These are phyloP conservation scores for Hypoxylon sp. DNA, from an alignment of 2,329 filamentous ascomycete genomes.

Conservation along the genomic window DNA sequence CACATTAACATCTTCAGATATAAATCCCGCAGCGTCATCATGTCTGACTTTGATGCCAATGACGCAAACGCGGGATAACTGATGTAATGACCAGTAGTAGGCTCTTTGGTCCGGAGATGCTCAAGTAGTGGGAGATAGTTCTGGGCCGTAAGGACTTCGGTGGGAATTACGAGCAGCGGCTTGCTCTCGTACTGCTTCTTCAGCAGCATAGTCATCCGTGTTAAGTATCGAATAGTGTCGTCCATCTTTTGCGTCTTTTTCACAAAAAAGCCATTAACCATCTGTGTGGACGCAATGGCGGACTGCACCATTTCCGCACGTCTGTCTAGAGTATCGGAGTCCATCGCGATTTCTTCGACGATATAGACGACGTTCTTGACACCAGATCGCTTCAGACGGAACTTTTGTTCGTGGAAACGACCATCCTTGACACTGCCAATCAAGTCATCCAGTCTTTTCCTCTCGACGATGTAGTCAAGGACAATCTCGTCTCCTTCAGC, in stretches of 20 bases:
- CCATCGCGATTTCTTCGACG: conserved; percentile 79
- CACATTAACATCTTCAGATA: conserved; percentile 92
- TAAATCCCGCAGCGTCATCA: conserved; percentile 79
- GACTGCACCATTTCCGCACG: conserved; percentile 79
- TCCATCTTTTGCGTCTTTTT: conserved; percentile 83
- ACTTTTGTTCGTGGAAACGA: conserved; percentile 88
- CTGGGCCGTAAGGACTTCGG: conserved; percentile 70
- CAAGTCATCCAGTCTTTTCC: conserved; percentile 85
- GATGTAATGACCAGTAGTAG: conserved; percentile 70
- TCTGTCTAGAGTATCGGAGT: conserved; percentile 66
- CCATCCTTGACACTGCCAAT: conserved; percentile 87
- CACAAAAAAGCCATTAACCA: conserved; percentile 84
- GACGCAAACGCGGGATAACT: conserved; percentile 80
- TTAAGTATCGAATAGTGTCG: conserved; percentile 82
- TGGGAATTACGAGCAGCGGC: conserved; percentile 75
- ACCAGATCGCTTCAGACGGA: conserved; percentile 79
- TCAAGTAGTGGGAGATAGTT: conserved; percentile 77
- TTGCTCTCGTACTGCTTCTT: conserved; percentile 74
- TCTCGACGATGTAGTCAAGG: conserved; percentile 84
- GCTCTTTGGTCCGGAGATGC: conserved; percentile 69
- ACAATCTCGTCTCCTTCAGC: conserved; percentile 78
- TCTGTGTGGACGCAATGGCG: conserved; percentile 82
- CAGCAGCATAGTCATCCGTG: conserved; percentile 78
- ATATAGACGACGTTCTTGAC: conserved; percentile 85
- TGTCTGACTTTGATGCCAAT: conserved; percentile 81